Conservation (phyloP, 129 eudicot species). For the Tanacetum coccineum region DNA sequence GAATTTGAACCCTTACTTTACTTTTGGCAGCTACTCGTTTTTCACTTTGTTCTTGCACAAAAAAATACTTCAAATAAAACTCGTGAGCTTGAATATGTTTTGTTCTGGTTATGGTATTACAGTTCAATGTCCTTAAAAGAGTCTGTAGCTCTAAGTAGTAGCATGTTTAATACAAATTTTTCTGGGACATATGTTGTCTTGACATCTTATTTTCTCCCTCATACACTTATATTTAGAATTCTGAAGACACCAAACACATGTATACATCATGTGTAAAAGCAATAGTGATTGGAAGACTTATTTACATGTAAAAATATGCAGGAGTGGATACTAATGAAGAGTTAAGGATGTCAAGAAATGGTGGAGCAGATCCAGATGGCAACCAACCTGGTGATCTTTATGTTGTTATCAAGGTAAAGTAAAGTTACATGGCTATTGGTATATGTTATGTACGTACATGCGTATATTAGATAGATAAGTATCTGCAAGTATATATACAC, state of each 20-base stretch:
- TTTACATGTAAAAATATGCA: conserved; percentile 25
- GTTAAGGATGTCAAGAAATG: conserved; percentile 63
- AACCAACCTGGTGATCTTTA: conserved; percentile 86
- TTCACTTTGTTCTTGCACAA: not conserved
- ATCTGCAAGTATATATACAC: not conserved
- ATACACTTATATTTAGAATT: not conserved
- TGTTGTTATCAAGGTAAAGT: conserved; percentile 64
- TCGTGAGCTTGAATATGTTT: not conserved
- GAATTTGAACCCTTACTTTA: not conserved
- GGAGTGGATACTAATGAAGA: conserved; percentile 75
- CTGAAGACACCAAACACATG: not conserved
- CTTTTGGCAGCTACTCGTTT: not conserved
- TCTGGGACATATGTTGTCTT: not conserved
- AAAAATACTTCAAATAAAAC: not conserved
- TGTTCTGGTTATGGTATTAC: not conserved
- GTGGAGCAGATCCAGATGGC: conserved; percentile 98
- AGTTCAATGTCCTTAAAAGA: not conserved
- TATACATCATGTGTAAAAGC: conserved; percentile 5
- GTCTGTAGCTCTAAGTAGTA: not conserved
- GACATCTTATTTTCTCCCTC: not conserved
- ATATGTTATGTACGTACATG: not conserved
- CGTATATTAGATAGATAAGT: not conserved
- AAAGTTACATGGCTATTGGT: conserved; percentile 14
- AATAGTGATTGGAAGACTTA: not conserved
- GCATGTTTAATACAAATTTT: not conserved